A percentile compares a stretch with the other conserved stretches of the same genome.
phyloP scores from a whole-genome alignment of 139 green algal species.

The Haematococcus sp. region DNA sequence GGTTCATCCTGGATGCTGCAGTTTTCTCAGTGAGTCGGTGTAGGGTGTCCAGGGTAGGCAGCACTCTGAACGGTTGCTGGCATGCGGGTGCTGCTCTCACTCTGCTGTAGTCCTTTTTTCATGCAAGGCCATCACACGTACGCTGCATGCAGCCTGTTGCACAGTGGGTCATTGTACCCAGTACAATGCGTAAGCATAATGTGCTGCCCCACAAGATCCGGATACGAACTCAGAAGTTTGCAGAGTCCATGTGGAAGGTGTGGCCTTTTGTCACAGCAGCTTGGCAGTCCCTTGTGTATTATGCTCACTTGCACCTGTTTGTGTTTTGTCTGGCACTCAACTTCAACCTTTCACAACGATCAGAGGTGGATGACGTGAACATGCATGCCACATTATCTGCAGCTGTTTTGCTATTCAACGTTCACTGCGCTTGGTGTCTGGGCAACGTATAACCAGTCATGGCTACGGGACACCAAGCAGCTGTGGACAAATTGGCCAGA shows the following conservation, averaged over 20 bases:
- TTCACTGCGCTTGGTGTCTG: conserved; percentile 23
- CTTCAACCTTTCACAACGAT: too few species aligned
- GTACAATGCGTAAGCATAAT: neutral
- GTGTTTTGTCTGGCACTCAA: too few species aligned
- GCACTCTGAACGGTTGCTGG: too few species aligned
- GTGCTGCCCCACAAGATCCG: conserved; percentile 6
- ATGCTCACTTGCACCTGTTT: too few species aligned
- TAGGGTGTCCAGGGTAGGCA: too few species aligned
- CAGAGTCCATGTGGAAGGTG: conserved; percentile 59
- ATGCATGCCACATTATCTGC: neutral
- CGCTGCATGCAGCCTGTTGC: conserved; percentile 11
- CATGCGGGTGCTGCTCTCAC: too few species aligned
- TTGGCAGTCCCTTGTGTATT: too few species aligned
- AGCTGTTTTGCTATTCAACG: conserved; percentile 30
- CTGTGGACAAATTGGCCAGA: conserved; percentile 55
- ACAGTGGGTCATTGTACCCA: neutral
- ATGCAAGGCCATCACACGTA: neutral
- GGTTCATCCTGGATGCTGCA: too few species aligned
- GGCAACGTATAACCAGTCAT: conserved; percentile 34
- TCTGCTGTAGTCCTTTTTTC: too few species aligned
- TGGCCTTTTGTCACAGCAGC: neutral
- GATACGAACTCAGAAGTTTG: conserved; percentile 30
- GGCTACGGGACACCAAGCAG: conserved; percentile 37
- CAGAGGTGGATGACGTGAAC: too few species aligned
- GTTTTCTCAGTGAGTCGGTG: too few species aligned